A percentile compares a stretch with the other conserved stretches of the same genome.
Evolutionary conservation across 306 rosid species (phyloP).

Genomic region (Gastrolobium bilobum): DNA sequence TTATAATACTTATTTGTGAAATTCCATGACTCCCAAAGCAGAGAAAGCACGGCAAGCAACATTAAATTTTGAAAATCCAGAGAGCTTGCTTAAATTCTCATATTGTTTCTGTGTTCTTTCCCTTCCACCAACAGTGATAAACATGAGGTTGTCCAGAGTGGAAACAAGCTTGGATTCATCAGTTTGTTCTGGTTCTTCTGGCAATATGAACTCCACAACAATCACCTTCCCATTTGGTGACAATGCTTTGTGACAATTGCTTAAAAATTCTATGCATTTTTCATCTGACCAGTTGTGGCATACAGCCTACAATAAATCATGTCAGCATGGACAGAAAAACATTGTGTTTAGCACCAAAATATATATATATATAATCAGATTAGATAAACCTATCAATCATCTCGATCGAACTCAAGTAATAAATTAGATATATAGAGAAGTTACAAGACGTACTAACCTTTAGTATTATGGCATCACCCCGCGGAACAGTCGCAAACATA

Average conservation of each 20-base stretch:
- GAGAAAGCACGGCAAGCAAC: slow-evolving; percentile 46
- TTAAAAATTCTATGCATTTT: slow-evolving; percentile 42
- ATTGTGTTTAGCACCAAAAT: background rate
- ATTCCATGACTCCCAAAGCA: slow-evolving; percentile 51
- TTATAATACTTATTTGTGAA: slow-evolving; percentile 25
- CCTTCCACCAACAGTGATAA: slow-evolving; percentile 51
- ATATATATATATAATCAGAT: background rate
- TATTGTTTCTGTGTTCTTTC: slow-evolving; percentile 52
- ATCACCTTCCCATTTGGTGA: slow-evolving; percentile 50
- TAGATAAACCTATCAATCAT: background rate
- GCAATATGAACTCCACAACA: slow-evolving; percentile 49
- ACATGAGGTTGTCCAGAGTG: slow-evolving; percentile 47
- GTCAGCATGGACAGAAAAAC: background rate
- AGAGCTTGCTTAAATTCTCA: slow-evolving; percentile 17
- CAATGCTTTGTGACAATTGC: slow-evolving; percentile 50
- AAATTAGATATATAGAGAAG: background rate
- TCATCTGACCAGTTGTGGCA: slow-evolving; percentile 55
- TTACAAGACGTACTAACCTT: slow-evolving; percentile 28
- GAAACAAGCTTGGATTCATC: slow-evolving; percentile 41
- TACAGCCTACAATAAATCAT: no score
- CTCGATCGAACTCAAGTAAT: background rate
- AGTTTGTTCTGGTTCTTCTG: slow-evolving; percentile 45
- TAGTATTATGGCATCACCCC: slow-evolving; percentile 48
- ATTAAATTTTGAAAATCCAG: slow-evolving; percentile 48
- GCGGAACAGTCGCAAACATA: slow-evolving; percentile 49